Evolutionary conservation across 108 stramenopile genomes (phyloP), one percentile per base, ranked within the genome.

Genomic region (Seminavis robusta): DNA sequence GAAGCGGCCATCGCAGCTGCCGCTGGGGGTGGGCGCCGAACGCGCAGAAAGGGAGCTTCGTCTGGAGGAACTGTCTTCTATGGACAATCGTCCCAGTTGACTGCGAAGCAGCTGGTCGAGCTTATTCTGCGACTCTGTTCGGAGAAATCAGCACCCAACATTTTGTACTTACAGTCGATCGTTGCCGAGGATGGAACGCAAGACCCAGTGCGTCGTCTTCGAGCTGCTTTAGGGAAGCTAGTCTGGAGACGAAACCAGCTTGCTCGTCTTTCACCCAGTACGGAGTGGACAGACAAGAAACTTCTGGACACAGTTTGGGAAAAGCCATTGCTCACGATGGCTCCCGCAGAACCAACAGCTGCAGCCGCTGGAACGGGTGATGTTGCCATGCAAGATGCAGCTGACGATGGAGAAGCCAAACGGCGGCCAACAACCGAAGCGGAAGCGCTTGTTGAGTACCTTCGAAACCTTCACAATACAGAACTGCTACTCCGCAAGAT

Each of bases 21-120:
- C 13, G 57, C 51, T 4, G 50, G 51, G 13, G 65, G 53, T 31
- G 38, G 7, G 7, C 27, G 59, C 4, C 24, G 31, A 17, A 38
- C 52, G 31, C 43, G 55, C 19, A 29, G 56, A 25, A 34, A 48
- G 28, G 65, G 46, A n/a, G 54, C 50, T 6, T n/a, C n/a, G n/a
- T n/a, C n/a, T n/a, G 66, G 46, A 27, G 61, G 56, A 11, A 72
- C 64, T 9, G 89, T 91, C 0, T 90, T 81, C 51, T 91, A 91
- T 33, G 89, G 89, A 13, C 68, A 64, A 16, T 76, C 84, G 51
- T 81, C 81, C 25, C 54, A 63, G 25, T 57, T 91, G 61, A 81
- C 82, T 10, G 81, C 76, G 29, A 84, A 87, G 32, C 85, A 91
- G 63, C 61, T 91, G 21, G 52, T 83, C 36, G 79, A 86, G 42